phyloP scores from a whole-genome alignment of 1,284 basidiomycete species.

The Sanghuangporus baumii region DNA sequence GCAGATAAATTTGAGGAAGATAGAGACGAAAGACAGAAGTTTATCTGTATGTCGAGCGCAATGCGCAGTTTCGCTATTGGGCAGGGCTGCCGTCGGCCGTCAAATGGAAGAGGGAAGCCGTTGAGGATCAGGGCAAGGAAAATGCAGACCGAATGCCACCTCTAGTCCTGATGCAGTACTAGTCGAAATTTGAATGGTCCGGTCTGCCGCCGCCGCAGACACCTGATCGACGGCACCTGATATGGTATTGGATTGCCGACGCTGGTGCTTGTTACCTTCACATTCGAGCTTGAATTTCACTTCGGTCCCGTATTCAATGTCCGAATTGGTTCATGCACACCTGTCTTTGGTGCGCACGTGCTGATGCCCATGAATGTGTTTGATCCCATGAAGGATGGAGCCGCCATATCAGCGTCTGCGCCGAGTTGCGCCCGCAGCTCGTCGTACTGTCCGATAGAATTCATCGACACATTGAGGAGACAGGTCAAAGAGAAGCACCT shows the following conservation, averaged over 20 bases:
- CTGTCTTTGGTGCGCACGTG: neutral
- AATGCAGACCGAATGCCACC: neutral
- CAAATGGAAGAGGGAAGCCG: neutral
- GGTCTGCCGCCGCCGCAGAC: neutral
- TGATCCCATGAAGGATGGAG: neutral
- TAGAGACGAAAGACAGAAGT: neutral
- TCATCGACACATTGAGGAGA: neutral
- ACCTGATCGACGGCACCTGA: neutral
- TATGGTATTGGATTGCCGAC: neutral
- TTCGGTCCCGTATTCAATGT: neutral
- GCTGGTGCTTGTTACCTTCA: neutral
- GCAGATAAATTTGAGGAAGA: neutral
- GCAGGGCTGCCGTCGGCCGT: neutral
- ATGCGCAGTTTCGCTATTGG: neutral
- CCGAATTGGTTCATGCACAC: neutral
- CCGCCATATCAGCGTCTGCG: conserved; percentile 1
- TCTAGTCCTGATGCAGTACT: neutral
- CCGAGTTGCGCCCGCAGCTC: conserved; percentile 6
- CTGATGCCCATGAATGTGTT: neutral
- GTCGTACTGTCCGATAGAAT: neutral
- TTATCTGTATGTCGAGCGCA: neutral
- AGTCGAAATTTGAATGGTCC: neutral
- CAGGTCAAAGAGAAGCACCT: conserved; percentile 1
- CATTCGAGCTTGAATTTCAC: neutral
- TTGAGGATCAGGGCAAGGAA: neutral